Percentiles rank a stretch among this genome's conserved stretches.
Conservation (phyloP, 805 yeast genomes). For the Hanseniaspora jakobsenii region DNA sequence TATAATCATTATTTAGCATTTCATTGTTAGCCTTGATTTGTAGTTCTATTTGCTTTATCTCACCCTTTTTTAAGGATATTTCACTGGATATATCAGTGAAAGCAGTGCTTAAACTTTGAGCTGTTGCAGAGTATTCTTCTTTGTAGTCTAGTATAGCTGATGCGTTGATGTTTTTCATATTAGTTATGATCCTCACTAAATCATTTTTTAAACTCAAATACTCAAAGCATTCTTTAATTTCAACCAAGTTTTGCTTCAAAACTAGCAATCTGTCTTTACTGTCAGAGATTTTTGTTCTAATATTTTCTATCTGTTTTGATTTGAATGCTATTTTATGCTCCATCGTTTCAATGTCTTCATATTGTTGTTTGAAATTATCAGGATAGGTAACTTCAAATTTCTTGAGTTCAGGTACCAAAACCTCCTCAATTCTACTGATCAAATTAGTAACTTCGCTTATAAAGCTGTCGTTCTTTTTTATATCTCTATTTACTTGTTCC, state of each 20-base stretch:
- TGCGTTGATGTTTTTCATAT: conserved; percentile 38
- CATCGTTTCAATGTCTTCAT: too few species aligned
- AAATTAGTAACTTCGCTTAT: background rate
- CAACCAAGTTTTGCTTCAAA: conserved; percentile 49
- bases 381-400: conserved; percentile 18
- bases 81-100: conserved; percentile 47
- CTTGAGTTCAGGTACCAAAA: conserved; percentile 16
- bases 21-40: conserved; percentile 42
- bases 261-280: conserved; percentile 39
- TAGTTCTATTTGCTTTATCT: conserved; percentile 66
- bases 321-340: conserved; percentile 1
- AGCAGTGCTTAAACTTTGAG: conserved; percentile 37
- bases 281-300: conserved; percentile 23
- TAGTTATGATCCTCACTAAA: conserved; percentile 34
- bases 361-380: too few species aligned
- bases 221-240: conserved; percentile 18
- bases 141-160: conserved; percentile 50
- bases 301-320: conserved; percentile 18
- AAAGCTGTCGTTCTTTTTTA: conserved; percentile 17
- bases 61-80: conserved; percentile 73
- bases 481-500: background rate
- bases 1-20: conserved; percentile 52
- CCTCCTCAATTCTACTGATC: conserved; percentile 7
- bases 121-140: conserved; percentile 47
- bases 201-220: conserved; percentile 50